Evolutionary conservation across 2,329 filamentous ascomycete species (phyloP), one percentile per base, ranked within the genome.

Genomic region (Annulohypoxylon truncatum): DNA sequence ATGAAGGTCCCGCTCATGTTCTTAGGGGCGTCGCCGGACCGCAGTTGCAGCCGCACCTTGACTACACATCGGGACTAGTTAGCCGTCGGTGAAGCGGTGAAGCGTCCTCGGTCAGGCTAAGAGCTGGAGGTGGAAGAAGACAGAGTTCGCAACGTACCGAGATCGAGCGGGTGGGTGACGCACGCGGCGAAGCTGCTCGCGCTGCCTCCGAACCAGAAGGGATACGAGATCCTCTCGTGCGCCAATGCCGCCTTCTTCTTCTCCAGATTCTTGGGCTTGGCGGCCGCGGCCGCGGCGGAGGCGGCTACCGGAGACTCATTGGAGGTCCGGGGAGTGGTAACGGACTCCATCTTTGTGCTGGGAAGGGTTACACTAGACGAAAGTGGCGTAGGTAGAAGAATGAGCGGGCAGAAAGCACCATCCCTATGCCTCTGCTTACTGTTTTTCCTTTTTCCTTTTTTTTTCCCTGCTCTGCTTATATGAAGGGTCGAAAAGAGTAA

Each of bases 201-300:
- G 77, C 93, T 97, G 60, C 96, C 96, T 69, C 96, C 96, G 79
- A 99, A 98, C 96, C 95, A 98, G 80, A 95, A 95, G 8, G 92
- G 92, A 81, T 95, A 95, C 28, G 74, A 70, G 20, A 82, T 73
- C 54, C 74, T 73, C 63, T 76, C 73, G 66, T 82, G 81, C 42
- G 86, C 77, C 2, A 81, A 29, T 72, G 77, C 67, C 68, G 44
- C 29, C 48, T 81, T 81, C 74, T 82, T 80, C 72, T 73, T 76
- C 35, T 64, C 66, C 53, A 58, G 42, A 31, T 57, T 50, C 50
- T 69, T 66, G 15, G 74, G 67, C 64, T 74, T 71, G 59, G 70
- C 66, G 26, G 66, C 68, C 24, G 70, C 68, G 58, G 68, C 65
- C 56, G 70, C 69, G 55, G 73, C 55, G 44, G 58, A 61, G 54